These are phyloP conservation scores for Zygosaccharomyces gambellarensis DNA, from an alignment of 805 yeast species.

Conservation along the genomic window DNA sequence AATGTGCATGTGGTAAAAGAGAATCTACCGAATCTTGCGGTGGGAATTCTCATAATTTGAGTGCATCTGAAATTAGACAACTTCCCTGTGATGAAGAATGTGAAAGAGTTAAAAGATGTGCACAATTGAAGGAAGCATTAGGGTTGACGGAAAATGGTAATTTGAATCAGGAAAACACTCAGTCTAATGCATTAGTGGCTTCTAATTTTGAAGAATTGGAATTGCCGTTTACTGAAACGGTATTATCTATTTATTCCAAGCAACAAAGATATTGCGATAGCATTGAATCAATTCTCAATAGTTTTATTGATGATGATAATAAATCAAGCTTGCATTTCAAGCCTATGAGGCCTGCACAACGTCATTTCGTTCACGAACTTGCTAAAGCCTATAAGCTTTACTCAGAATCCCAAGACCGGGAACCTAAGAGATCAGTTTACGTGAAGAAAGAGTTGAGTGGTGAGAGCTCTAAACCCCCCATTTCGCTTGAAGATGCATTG, in stretches of 20 bases:
- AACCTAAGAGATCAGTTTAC: slow-evolving; percentile 71
- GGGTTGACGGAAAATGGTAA: slow-evolving; percentile 24
- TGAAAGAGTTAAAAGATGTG: slow-evolving; percentile 53
- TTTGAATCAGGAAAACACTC: background rate
- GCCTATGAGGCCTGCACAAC: slow-evolving; percentile 65
- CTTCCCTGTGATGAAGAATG: slow-evolving; percentile 72
- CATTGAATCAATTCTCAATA: slow-evolving; percentile 50
- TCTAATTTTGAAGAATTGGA: slow-evolving; percentile 26
- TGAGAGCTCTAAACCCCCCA: slow-evolving; percentile 21
- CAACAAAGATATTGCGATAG: slow-evolving; percentile 67
- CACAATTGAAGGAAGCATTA: slow-evolving; percentile 60
- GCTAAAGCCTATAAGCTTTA: slow-evolving; percentile 55
- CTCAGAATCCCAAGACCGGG: slow-evolving; percentile 74
- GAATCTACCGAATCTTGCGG: slow-evolving; percentile 51
- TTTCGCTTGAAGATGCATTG: slow-evolving; percentile 29
- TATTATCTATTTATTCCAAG: slow-evolving; percentile 43
- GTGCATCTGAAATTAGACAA: slow-evolving; percentile 35
- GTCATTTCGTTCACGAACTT: slow-evolving; percentile 66
- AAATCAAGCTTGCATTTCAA: slow-evolving; percentile 54
- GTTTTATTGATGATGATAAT: slow-evolving; percentile 42
- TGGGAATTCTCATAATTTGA: slow-evolving; percentile 36
- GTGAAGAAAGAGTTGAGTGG: slow-evolving; percentile 38
- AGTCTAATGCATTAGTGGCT: slow-evolving; percentile 21
- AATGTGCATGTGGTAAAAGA: slow-evolving; percentile 64
- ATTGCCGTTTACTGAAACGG: slow-evolving; percentile 43